phyloP scores from a whole-genome alignment of 2,329 filamentous ascomycete genomes.

The Arthrobotrys megalospora region DNA sequence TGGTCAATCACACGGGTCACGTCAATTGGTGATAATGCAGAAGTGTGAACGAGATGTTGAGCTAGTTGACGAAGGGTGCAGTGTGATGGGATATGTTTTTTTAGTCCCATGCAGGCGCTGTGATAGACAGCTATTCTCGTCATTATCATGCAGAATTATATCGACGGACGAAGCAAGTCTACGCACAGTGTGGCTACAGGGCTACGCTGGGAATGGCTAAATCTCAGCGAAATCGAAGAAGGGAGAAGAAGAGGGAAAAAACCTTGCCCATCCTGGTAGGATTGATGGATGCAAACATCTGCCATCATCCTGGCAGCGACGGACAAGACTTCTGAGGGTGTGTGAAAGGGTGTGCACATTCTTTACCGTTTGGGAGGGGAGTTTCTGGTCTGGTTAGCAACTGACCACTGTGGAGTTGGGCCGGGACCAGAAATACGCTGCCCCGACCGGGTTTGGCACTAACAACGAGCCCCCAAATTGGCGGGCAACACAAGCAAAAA shows the following conservation, averaged over 20 bases:
- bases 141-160: slow-evolving; percentile 37
- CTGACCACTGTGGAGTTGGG: slow-evolving; percentile 46
- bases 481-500: slow-evolving; percentile 42
- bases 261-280: slow-evolving; percentile 44
- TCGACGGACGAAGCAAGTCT: slow-evolving; percentile 45
- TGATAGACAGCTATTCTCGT: slow-evolving; percentile 35
- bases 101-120: slow-evolving; percentile 34
- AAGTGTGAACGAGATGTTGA: slow-evolving; percentile 22
- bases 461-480: background rate
- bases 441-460: slow-evolving; percentile 19
- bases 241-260: slow-evolving; percentile 16
- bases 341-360: slow-evolving; percentile 37
- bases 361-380: slow-evolving; percentile 36
- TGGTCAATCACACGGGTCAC: slow-evolving; percentile 6
- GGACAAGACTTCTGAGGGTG: background rate
- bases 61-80: background rate
- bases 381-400: slow-evolving; percentile 15
- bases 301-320: slow-evolving; percentile 19
- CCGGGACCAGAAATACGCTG: slow-evolving; percentile 58
- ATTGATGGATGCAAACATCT: slow-evolving; percentile 54
- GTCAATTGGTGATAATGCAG: slow-evolving; percentile 26
- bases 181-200: slow-evolving; percentile 20
- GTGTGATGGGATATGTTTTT: slow-evolving; percentile 14
- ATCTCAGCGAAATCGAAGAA: slow-evolving; percentile 31
- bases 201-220: slow-evolving; percentile 26